Conservation (phyloP, 352 stramenopile species). For the Pelagophyceae sp. region DNA sequence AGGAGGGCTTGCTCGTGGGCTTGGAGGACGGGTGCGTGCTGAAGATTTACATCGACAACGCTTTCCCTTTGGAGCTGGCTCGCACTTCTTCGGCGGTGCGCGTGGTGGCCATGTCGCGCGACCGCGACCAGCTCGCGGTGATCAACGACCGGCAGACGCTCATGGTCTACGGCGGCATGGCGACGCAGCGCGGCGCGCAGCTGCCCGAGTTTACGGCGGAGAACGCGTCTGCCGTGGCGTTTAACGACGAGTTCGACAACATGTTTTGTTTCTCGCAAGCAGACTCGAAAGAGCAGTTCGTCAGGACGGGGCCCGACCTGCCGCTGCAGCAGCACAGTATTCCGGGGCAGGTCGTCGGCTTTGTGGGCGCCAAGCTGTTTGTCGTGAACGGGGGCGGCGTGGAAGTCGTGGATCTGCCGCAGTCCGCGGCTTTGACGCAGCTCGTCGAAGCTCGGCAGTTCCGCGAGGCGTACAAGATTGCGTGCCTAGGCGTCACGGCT, state of each 20-base stretch:
- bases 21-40: constrained; percentile 78
- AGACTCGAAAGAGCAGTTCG: constrained; percentile 27
- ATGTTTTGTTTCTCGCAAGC: constrained; percentile 78
- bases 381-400: constrained; percentile 70
- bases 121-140: constrained; percentile 73
- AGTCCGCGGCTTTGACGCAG: constrained; percentile 69
- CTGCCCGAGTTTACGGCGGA: constrained; percentile 55
- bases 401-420: constrained; percentile 75
- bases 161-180: constrained; percentile 75
- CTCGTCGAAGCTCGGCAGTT: constrained; percentile 80
- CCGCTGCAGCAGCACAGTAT: constrained; percentile 74
- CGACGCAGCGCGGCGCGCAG: constrained; percentile 74
- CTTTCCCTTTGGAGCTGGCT: constrained; percentile 79
- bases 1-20: constrained; percentile 76
- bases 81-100: constrained; percentile 61
- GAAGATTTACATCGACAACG: constrained; percentile 86
- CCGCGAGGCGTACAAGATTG: constrained; percentile 67
- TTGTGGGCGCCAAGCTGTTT: constrained; percentile 80
- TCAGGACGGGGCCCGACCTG: constrained; percentile 70
- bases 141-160: constrained; percentile 76
- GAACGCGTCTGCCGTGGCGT: constrained; percentile 74
- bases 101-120: constrained; percentile 67
- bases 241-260: constrained; percentile 84
- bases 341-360: constrained; percentile 80
- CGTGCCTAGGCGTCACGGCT: constrained; percentile 84